Percentiles rank a stretch among this genome's conserved stretches.
Conservation (phyloP, 2,329 filamentous ascomycete genomes). For the Talaromyces sp. region DNA sequence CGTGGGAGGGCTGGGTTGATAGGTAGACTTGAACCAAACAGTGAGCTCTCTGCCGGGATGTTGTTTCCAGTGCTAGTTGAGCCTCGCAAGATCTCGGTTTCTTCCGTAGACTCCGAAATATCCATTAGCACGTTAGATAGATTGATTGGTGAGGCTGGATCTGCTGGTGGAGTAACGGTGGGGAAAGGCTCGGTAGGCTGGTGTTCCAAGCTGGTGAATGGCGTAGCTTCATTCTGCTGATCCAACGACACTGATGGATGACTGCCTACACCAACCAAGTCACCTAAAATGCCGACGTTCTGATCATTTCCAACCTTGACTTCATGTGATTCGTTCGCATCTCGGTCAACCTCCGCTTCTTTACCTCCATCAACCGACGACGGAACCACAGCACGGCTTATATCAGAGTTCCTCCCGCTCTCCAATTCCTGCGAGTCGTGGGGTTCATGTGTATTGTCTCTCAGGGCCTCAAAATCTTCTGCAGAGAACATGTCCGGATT, state of each 20-base stretch:
- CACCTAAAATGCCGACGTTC: constrained; percentile 21
- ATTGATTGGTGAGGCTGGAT: background rate
- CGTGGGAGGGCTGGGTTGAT: constrained; percentile 23
- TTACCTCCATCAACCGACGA: constrained; percentile 13
- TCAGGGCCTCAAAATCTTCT: constrained; percentile 16
- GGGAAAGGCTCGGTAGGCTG: background rate
- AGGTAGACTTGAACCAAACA: constrained; percentile 15
- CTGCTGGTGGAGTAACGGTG: background rate
- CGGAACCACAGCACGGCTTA: constrained; percentile 20
- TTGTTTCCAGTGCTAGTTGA: background rate
- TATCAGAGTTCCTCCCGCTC: constrained; percentile 19
- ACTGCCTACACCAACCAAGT: constrained; percentile 28
- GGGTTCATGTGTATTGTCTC: constrained; percentile 15
- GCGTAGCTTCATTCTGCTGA: background rate
- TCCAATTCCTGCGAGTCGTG: constrained; percentile 16
- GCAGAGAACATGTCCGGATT: constrained; percentile 18
- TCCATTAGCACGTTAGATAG: background rate
- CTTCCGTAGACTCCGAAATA: background rate
- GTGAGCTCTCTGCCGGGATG: background rate
- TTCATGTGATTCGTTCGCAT: constrained; percentile 19
- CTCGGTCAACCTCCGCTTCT: constrained; percentile 25
- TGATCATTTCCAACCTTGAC: constrained; percentile 16
- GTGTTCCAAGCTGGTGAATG: background rate
- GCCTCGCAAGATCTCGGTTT: background rate
- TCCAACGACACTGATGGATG: constrained; percentile 25